phyloP scores from a whole-genome alignment of 768 basidiomycete species.

The Pleurotus djamor region DNA sequence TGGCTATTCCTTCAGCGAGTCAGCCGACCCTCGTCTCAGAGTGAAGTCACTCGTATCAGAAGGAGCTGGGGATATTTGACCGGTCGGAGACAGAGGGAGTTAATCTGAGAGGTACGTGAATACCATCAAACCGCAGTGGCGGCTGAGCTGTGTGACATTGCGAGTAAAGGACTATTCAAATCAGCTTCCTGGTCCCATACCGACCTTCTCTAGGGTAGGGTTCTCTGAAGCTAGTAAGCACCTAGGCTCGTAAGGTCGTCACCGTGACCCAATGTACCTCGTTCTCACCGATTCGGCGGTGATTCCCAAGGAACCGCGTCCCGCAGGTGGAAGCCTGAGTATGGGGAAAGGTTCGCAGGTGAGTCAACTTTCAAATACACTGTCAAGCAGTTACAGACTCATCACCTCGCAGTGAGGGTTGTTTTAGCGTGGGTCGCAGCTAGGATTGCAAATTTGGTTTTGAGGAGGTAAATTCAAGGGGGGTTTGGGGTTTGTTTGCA shows the following conservation, averaged over 20 bases:
- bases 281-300: neutral
- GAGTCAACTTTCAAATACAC: neutral
- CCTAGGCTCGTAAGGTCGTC: neutral
- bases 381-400: too few species aligned
- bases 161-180: neutral
- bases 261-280: neutral
- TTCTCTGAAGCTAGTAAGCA: neutral
- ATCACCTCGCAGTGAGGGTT: neutral
- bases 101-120: neutral
- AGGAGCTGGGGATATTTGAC: neutral
- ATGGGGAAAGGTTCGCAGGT: neutral
- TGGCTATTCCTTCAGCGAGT: neutral
- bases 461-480: constrained; percentile 4
- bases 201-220: neutral
- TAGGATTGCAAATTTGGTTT: neutral
- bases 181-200: neutral
- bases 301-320: neutral
- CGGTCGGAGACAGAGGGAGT: neutral
- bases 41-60: too few species aligned
- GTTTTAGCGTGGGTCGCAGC: neutral
- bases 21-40: neutral
- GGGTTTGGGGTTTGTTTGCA: neutral
- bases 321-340: constrained; percentile 1
- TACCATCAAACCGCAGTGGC: neutral
- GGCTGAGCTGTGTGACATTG: neutral